Conservation (phyloP, 1,284 basidiomycete species). For the Lentinula novae-zelandiae region DNA sequence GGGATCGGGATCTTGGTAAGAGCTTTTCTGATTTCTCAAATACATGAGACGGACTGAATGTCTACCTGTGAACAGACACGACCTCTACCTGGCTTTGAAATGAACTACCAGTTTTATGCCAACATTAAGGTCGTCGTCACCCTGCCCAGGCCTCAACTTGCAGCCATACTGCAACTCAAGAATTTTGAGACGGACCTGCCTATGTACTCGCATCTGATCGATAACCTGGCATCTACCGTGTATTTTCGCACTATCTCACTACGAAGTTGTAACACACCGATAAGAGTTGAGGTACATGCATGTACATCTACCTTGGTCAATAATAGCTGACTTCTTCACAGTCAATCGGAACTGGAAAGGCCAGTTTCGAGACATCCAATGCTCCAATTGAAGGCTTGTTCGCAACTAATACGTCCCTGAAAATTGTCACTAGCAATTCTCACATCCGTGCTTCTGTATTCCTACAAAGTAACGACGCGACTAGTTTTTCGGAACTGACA, state of each 20-base stretch:
- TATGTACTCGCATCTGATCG: conserved; percentile 3
- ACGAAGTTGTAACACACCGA: background rate
- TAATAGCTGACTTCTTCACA: background rate
- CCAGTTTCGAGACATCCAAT: conserved; percentile 2
- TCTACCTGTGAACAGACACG: background rate
- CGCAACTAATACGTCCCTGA: background rate
- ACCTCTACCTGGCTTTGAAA: background rate
- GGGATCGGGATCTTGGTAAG: conserved; percentile 4
- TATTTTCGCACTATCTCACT: conserved; percentile 5
- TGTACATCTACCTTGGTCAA: background rate
- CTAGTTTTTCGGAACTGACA: background rate
- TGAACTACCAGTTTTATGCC: background rate
- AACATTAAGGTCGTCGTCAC: background rate
- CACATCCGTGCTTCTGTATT: conserved; percentile 1
- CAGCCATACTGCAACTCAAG: background rate
- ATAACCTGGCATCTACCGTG: conserved; percentile 3
- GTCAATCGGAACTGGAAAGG: conserved; percentile 1
- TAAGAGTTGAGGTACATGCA: background rate
- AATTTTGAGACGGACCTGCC: conserved; percentile 8
- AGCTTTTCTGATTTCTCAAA: background rate
- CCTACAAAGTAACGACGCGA: background rate
- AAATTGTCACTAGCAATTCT: background rate
- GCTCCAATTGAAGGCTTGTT: conserved; percentile 6
- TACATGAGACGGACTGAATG: too few relatives aligned
- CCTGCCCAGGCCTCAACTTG: background rate